Evolutionary conservation across 83 land plant species (phyloP).

Genomic region (Picea abies): DNA sequence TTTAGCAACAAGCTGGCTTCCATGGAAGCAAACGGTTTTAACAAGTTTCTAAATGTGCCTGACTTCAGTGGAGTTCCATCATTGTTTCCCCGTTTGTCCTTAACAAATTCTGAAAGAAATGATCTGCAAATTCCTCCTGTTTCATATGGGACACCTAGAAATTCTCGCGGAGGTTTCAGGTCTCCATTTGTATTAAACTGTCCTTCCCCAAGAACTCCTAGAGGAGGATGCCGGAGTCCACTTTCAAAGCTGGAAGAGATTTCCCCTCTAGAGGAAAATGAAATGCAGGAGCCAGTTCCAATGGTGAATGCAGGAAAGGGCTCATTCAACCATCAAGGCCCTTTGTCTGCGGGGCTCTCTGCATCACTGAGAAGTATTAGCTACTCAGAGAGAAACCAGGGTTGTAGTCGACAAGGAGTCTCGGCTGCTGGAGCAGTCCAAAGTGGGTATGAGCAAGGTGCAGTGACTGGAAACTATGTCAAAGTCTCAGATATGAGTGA

Average conservation of each 20-base stretch:
- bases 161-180: neutral
- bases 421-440: constrained; percentile 28
- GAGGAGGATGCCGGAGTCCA: constrained; percentile 23
- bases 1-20: neutral
- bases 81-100: neutral
- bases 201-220: constrained; percentile 21
- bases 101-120: neutral
- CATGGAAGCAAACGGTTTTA: neutral
- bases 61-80: too few species aligned
- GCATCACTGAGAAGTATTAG: constrained; percentile 30
- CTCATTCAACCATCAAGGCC: neutral
- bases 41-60: neutral
- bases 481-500: constrained; percentile 48
- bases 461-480: constrained; percentile 30
- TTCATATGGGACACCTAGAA: constrained; percentile 10
- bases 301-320: constrained; percentile 9
- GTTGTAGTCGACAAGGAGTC: constrained; percentile 10
- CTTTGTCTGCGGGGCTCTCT: constrained; percentile 25
- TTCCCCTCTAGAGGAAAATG: constrained; percentile 32
- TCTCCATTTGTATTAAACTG: constrained; percentile 10
- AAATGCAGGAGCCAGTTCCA: constrained; percentile 6
- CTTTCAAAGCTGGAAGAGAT: constrained; percentile 52
- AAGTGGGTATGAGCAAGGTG: constrained; percentile 44
- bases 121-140: neutral
- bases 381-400: constrained; percentile 26